A percentile compares a stretch with the other conserved stretches of the same genome.
Conservation (phyloP, 208 protist species). For the Crithidia expoeki region DNA sequence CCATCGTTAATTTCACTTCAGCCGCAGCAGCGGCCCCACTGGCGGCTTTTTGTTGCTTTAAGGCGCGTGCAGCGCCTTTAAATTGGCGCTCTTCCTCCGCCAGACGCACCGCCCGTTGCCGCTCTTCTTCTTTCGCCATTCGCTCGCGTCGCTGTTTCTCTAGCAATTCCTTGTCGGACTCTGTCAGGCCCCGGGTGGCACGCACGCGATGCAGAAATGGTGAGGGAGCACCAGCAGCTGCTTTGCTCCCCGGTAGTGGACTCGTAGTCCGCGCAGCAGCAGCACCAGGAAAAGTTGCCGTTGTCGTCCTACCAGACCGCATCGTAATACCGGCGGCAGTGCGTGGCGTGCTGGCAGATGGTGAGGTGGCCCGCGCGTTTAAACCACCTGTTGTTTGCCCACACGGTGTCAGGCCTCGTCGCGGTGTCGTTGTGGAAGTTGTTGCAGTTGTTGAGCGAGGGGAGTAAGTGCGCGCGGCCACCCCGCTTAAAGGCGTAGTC, state of each 20-base stretch:
- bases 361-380: neutral
- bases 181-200: slow-evolving; percentile 7
- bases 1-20: slow-evolving; percentile 1
- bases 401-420: neutral
- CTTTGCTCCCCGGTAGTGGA: slow-evolving; percentile 3
- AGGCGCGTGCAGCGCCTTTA: slow-evolving; percentile 14
- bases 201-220: neutral
- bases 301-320: neutral
- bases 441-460: neutral
- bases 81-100: slow-evolving; percentile 42
- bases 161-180: slow-evolving; percentile 29
- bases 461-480: slow-evolving; percentile 1
- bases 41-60: slow-evolving; percentile 19
- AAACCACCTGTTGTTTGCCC: neutral
- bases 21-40: slow-evolving; percentile 2
- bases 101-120: slow-evolving; percentile 22
- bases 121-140: slow-evolving; percentile 33
- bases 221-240: neutral
- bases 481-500: neutral
- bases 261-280: neutral
- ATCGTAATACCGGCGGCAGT: neutral
- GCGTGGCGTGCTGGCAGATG: slow-evolving; percentile 7
- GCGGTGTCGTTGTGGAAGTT: neutral
- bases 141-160: slow-evolving; percentile 34
- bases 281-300: too few species aligned